Base-by-base conservation (phyloP, 2,329 filamentous ascomycete genomes). In the Clarireedia hainanense region DNA sequence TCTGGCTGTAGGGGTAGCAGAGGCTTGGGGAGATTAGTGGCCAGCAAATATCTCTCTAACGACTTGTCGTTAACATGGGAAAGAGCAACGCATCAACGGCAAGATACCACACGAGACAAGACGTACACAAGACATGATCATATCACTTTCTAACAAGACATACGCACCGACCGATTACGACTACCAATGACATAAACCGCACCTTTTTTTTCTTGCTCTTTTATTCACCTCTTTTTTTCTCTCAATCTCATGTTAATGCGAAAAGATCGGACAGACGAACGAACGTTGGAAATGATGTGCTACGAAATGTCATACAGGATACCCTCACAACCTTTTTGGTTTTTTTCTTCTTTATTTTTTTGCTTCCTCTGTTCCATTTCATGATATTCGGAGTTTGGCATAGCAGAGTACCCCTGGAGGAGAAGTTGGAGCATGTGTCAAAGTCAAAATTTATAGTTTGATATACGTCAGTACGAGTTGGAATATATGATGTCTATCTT, bases 1-100 rank as follows among this genome's bases (percentile, higher is more conserved):
- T 81, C 15, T 87, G 84, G 84, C 34, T 60, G 40, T 60, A 55
- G 17, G 46, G 47, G 42, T 40, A n/a, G 48, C 10, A 15, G 34
- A 26, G 14, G 30, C 23, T 3, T 5, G 7, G 40, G 46, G 46
- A 10, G 20, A 20, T 20, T 20, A 20, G 20, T 47, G 45, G 15
- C 20, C 7, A n/a, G 20, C 6, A 43, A 20, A 23, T n/a, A 43
- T 10, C n/a, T 10, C 3, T 43, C 12, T 23, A 5, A 7, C n/a
- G 17, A 23, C n/a, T 17, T 23, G 40, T n/a, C n/a, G 6, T 17
- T 9, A 10, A 5, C 40, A 20, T 17, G 40, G 20, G 9, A n/a
- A 23, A 43, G 12, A 17, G 17, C 40, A 24, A 43, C 40, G 17
- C 7, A 43, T 12, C 30, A 23, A 43, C 2, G 40, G 23, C 20